Evolutionary conservation across 192 early-diverging fungal genomes (phyloP), one percentile per base, ranked within the genome.

Genomic region (Ambispora gerdemannii): DNA sequence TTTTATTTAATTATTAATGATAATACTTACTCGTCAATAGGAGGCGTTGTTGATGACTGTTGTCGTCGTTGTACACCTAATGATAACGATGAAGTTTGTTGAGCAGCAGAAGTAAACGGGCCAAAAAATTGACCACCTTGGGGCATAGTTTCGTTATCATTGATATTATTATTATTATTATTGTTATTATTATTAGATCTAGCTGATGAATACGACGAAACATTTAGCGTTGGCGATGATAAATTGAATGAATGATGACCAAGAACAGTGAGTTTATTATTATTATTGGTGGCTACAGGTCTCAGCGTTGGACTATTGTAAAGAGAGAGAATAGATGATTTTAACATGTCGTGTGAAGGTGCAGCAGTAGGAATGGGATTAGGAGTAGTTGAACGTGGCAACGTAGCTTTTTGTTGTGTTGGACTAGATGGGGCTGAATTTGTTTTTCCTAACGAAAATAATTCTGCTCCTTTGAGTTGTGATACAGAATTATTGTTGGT

Each of bases 391-490:
- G 63, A 64, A 24, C 63, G 28, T 0, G 63, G 63, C 2, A 30
- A 22, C 15, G 36, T 27, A 33, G 31, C 36, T 47, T 64, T 64
- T 49, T 64, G 20, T 49, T 64, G 63, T 27, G 63, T 64, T 49
- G 63, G 43, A 11, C 63, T 49, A 10, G 63, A 47, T 24, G 67
- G 67, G 27, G 50, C 67, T 2, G 67, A 51, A 56, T 31, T 56
- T 10, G 43, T 38, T 53, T 50, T 50, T 0, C 65, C 50, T 22
- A 68, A 49, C 24, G 76, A 65, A 59, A 82, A 82, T 25, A 82
- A 75, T 32, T 82, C 77, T 10, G 77, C 78, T 8, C 78, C 78
- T 33, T 79, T 72, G 13, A 81, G 59, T 50, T 79, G 75, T 11
- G 67, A 35, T 4, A 72, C 3, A 15, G 74, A 30, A n/a, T n/a